These are phyloP conservation scores for Sclerotinia trifoliorum DNA, from an alignment of 2,329 filamentous ascomycete species.

Conservation along the genomic window DNA sequence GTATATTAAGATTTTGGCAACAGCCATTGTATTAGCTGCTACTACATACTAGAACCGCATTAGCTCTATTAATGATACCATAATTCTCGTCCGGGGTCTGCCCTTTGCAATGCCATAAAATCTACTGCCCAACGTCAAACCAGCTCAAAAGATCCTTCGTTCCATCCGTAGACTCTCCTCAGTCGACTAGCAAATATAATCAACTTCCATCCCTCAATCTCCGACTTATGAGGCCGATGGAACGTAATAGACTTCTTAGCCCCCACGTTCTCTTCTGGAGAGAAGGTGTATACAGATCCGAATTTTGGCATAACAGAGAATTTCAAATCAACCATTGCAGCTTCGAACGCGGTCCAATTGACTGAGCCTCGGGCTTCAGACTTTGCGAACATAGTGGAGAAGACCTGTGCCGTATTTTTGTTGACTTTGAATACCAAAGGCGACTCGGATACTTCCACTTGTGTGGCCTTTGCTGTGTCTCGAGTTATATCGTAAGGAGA, in stretches of 20 bases:
- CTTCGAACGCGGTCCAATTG: conserved; percentile 40
- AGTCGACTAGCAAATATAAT: conserved; percentile 20
- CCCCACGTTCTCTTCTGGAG: background rate
- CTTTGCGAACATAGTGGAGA: conserved; percentile 38
- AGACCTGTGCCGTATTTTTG: conserved; percentile 42
- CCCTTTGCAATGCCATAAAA: no score
- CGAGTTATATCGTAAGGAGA: conserved; percentile 41
- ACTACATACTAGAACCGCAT: background rate
- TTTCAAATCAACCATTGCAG: conserved; percentile 45
- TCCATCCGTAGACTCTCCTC: conserved; percentile 20
- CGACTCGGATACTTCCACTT: conserved; percentile 6
- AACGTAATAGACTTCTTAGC: conserved; percentile 17
- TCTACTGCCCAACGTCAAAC: background rate
- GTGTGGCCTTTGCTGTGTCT: background rate
- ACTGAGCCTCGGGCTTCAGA: conserved; percentile 25
- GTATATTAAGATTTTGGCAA: no score
- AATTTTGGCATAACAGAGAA: conserved; percentile 45
- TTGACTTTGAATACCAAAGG: conserved; percentile 42
- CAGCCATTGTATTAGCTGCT: background rate
- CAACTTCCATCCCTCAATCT: conserved; percentile 11
- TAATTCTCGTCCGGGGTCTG: background rate
- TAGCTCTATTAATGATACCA: background rate
- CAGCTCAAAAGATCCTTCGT: background rate
- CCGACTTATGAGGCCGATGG: conserved; percentile 17
- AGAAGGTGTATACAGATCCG: conserved; percentile 44